Evolutionary conservation across 2,329 filamentous ascomycete genomes (phyloP).

Genomic region (Ophiosphaerella herpotricha): DNA sequence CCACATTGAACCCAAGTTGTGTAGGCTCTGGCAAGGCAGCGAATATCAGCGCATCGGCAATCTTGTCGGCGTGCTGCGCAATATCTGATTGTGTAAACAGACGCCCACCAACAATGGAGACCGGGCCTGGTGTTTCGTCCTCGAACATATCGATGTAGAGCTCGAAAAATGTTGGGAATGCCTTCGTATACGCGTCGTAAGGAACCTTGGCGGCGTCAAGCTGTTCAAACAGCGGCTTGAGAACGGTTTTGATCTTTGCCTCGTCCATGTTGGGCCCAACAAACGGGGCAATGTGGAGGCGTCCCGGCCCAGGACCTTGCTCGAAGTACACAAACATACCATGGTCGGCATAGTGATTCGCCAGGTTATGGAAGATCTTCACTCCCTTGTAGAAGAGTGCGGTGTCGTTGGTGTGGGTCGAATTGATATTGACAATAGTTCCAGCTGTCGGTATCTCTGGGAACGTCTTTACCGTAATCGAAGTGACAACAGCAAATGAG

Average conservation of each 20-base stretch:
- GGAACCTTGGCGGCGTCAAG: conserved; percentile 38
- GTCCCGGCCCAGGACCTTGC: conserved; percentile 26
- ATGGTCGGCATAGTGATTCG: conserved; percentile 39
- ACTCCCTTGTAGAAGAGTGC: conserved; percentile 34
- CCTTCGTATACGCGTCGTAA: conserved; percentile 32
- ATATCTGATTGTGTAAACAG: conserved; percentile 39
- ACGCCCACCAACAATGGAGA: conserved; percentile 39
- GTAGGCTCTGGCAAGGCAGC: conserved; percentile 27
- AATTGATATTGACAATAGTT: conserved; percentile 43
- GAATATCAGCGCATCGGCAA: conserved; percentile 33
- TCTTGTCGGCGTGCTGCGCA: conserved; percentile 22
- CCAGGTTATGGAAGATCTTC: conserved; percentile 39
- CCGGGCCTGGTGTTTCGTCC: conserved; percentile 36
- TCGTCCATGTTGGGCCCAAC: conserved; percentile 40
- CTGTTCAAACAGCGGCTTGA: conserved; percentile 35
- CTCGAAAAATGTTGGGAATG: conserved; percentile 43
- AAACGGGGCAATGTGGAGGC: conserved; percentile 39
- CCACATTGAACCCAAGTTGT: conserved; percentile 33
- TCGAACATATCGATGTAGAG: conserved; percentile 45
- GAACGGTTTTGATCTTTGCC: conserved; percentile 27
- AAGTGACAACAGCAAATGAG: conserved; percentile 37
- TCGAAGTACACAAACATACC: conserved; percentile 46
- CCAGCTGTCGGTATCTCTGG: conserved; percentile 40
- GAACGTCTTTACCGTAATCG: conserved; percentile 41
- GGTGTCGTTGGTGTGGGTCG: conserved; percentile 40